These are phyloP conservation scores for Annona squamosa DNA, from an alignment of 164 flowering plant genomes.

Conservation along the genomic window DNA sequence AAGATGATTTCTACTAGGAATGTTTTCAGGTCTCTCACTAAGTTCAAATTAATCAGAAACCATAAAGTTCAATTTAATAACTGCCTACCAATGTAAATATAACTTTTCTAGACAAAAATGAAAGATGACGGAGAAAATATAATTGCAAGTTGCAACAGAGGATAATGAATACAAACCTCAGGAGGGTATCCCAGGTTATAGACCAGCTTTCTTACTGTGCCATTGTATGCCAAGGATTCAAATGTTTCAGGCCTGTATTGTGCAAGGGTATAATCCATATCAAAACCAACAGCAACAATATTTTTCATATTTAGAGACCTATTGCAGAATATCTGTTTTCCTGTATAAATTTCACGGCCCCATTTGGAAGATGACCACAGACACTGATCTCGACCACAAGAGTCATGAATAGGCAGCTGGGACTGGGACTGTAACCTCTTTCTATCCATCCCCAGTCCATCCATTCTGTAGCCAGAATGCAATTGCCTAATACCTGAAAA, in stretches of 20 bases:
- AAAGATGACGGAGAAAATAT: no score
- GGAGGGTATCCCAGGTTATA: constrained; percentile 73
- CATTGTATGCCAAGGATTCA: constrained; percentile 89
- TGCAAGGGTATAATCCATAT: constrained; percentile 97
- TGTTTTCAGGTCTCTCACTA: not conserved
- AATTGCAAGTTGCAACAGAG: not conserved
- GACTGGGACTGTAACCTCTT: constrained; percentile 15
- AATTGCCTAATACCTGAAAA: constrained; percentile 31
- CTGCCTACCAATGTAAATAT: not conserved
- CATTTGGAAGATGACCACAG: constrained; percentile 75
- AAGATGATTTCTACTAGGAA: not conserved
- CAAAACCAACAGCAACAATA: constrained; percentile 92
- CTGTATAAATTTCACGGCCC: constrained; percentile 43
- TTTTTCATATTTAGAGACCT: constrained; percentile 89
- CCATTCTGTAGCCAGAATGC: constrained; percentile 40
- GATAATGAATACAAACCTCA: constrained; percentile 53
- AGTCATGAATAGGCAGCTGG: constrained; percentile 15
- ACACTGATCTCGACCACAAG: constrained; percentile 23
- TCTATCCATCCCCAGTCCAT: constrained; percentile 23
- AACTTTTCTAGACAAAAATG: not conserved
- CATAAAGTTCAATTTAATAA: no score
- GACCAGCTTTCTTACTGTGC: constrained; percentile 80
- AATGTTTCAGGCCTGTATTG: constrained; percentile 95
- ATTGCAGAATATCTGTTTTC: constrained; percentile 87
- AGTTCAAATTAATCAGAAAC: not conserved